A percentile compares a stretch with the other conserved stretches of the same genome.
These are phyloP conservation scores for Hyphopichia burtonii DNA, from an alignment of 1,139 yeast genomes.

Conservation along the genomic window DNA sequence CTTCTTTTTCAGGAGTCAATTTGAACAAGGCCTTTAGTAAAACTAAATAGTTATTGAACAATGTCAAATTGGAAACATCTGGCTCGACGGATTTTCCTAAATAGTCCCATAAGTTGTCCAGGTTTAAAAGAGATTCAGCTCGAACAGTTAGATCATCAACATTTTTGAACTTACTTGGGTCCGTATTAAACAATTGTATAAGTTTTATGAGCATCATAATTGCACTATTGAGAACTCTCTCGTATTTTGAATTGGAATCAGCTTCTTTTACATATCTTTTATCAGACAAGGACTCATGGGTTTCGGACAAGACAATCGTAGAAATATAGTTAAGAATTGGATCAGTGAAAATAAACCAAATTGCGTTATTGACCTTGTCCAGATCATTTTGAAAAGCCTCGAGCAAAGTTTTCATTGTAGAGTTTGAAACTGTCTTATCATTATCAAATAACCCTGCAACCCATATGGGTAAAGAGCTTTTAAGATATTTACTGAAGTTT, in stretches of 20 bases:
- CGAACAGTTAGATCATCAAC: conserved; percentile 8
- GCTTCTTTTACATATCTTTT: conserved; percentile 67
- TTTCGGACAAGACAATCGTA: conserved; percentile 55
- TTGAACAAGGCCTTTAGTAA: conserved; percentile 26
- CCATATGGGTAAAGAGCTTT: conserved; percentile 72
- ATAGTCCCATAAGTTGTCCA: conserved; percentile 46
- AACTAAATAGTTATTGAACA: conserved; percentile 45
- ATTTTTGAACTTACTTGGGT: conserved; percentile 7
- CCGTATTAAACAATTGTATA: conserved; percentile 18
- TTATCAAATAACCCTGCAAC: conserved; percentile 67
- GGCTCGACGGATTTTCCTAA: conserved; percentile 24
- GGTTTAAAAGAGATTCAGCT: conserved; percentile 32
- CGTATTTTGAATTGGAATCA: conserved; percentile 67
- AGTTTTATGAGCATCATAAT: conserved; percentile 50
- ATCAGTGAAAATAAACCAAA: conserved; percentile 59
- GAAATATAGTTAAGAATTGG: conserved; percentile 56
- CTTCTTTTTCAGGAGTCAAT: conserved; percentile 6
- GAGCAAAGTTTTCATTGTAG: conserved; percentile 48
- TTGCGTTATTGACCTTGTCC: conserved; percentile 50
- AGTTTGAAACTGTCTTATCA: conserved; percentile 58
- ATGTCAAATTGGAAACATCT: conserved; percentile 38
- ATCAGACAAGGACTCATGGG: conserved; percentile 67
- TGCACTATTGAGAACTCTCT: conserved; percentile 55
- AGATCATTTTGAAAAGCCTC: conserved; percentile 56
- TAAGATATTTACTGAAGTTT: conserved; percentile 58